Conservation (phyloP, 1,284 basidiomycete genomes). For the Cutaneotrichosporon cutaneum region DNA sequence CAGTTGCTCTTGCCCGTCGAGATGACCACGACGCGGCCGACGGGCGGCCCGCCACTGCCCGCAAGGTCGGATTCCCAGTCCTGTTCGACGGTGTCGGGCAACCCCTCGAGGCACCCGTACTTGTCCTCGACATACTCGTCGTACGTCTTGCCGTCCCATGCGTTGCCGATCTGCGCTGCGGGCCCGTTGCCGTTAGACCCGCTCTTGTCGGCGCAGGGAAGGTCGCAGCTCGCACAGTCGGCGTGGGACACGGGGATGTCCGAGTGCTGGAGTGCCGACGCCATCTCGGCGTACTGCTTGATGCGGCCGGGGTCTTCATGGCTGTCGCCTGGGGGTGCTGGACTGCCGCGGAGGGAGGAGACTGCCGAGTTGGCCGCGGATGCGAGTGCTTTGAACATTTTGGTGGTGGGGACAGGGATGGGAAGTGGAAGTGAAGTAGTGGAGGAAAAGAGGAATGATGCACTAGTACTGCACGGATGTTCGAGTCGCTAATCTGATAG, state of each 20-base stretch:
- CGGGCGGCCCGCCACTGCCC: conserved; percentile 76
- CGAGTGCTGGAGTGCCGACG: conserved; percentile 53
- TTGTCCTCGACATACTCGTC: conserved; percentile 35
- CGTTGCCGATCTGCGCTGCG: conserved; percentile 26
- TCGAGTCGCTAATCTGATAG: background rate
- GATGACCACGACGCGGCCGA: conserved; percentile 75
- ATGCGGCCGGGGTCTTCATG: conserved; percentile 35
- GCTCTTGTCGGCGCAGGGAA: conserved; percentile 63
- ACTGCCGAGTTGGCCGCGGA: conserved; percentile 35
- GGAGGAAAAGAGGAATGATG: background rate
- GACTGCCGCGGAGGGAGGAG: conserved; percentile 4
- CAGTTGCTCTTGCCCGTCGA: conserved; percentile 86
- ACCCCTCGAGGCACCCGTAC: conserved; percentile 66
- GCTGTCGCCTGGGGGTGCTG: background rate
- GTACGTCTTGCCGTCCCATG: conserved; percentile 42
- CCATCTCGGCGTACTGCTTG: conserved; percentile 40
- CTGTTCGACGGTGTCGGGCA: conserved; percentile 66
- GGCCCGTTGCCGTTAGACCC: conserved; percentile 35
- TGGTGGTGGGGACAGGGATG: background rate
- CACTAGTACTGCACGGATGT: background rate
- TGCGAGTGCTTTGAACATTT: conserved; percentile 42
- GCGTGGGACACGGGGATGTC: conserved; percentile 67
- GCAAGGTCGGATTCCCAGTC: conserved; percentile 76
- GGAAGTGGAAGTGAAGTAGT: background rate
- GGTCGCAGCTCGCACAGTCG: conserved; percentile 70